phyloP scores from a whole-genome alignment of 768 basidiomycete genomes.

The Rhodotorula babjevae region DNA sequence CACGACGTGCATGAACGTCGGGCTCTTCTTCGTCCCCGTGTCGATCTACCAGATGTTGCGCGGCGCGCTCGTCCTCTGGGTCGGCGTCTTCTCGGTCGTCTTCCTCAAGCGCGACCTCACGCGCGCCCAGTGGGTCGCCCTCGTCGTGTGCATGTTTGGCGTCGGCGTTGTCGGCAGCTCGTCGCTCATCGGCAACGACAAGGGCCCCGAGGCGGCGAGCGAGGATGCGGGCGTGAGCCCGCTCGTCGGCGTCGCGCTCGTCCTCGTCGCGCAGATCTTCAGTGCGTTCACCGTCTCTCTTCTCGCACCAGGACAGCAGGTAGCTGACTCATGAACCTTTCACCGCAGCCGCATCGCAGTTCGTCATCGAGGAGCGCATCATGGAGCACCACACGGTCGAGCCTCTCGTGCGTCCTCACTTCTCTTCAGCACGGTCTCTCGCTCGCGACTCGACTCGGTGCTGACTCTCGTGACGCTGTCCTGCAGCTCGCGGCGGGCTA shows the following conservation, averaged over 20 bases:
- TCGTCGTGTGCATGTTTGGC: conserved; percentile 47
- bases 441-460: too few relatives aligned
- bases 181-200: conserved; percentile 57
- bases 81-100: conserved; percentile 81
- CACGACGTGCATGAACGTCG: conserved; percentile 93
- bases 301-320: conserved; percentile 8
- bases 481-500: conserved; percentile 69
- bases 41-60: conserved; percentile 86
- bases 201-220: background rate
- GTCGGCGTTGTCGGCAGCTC: conserved; percentile 63
- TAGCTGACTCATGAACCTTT: background rate
- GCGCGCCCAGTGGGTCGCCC: conserved; percentile 71
- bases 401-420: conserved; percentile 59
- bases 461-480: too few relatives aligned
- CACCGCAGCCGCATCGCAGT: conserved; percentile 71
- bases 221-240: conserved; percentile 15
- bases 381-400: conserved; percentile 78
- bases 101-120: conserved; percentile 65
- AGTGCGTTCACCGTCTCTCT: conserved; percentile 49
- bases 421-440: background rate
- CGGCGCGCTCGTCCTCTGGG: conserved; percentile 55
- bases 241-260: conserved; percentile 68
- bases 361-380: conserved; percentile 95
- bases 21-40: conserved; percentile 90
- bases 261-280: conserved; percentile 93